Base-by-base conservation (phyloP, 1,139 yeast species). In the Candida buenavistaensis region DNA sequence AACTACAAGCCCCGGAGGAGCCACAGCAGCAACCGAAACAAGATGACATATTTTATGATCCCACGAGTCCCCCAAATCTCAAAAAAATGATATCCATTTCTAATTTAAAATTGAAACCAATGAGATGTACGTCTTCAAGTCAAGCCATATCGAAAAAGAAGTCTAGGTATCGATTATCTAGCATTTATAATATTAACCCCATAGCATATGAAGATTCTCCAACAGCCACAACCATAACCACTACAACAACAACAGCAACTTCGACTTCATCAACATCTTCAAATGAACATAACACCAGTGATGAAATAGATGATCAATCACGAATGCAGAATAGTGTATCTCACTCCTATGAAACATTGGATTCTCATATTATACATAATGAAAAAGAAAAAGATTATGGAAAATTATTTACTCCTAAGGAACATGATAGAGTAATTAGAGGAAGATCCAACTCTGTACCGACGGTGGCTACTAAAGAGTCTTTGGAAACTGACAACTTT, bases 121-220 rank as follows among this genome's bases (percentile, higher is more conserved):
- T 70, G 20, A 50, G 64, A 36, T 68, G 75, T 43, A 46, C 60
- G 8, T n/a, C 33, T 19, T 61, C 28, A 5, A 26, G 32, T 26
- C 31, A 27, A 20, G n/a, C 55, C 33, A 57, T 68, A 2, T 54
- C 59, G 41, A 68, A 67, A 50, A 66, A 66, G 53, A 68, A 68
- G 47, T 66, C 74, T 14, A 55, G 58, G 25, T 68, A 69, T 44
- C 53, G 71, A 34, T 51, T 70, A 9, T 63, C 73, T 6, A 59
- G 57, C 10, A 57, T 68, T 1, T 70, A 67, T 44, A 67, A 59
- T 23, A 46, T 66, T 26, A 68, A 66, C 38, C 73, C 72, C 3
- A 44, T 66, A 30, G 60, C 51, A 37, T 35, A 50, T 37, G 43
- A 44, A 35, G 46, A 43, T 28, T 37, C 46, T n/a, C 14, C 36